Conservation (phyloP, 1,139 yeast species). For the Yamadazyma diddensiae region DNA sequence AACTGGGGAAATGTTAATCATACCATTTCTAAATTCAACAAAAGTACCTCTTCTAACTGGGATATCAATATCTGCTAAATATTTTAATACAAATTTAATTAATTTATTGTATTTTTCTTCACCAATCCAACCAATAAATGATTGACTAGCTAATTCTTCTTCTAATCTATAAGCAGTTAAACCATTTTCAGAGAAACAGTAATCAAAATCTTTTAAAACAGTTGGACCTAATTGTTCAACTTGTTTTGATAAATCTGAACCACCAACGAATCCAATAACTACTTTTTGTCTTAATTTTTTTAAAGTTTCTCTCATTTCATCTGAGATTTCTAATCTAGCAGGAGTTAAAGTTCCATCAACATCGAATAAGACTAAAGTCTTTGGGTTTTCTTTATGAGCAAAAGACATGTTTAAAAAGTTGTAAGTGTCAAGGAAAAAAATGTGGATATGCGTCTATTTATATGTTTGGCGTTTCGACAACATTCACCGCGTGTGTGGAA, state of each 20-base stretch:
- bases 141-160: slow-evolving; percentile 82
- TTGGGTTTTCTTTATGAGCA: slow-evolving; percentile 51
- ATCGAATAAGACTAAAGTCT: slow-evolving; percentile 80
- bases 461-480: slow-evolving; percentile 6
- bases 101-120: slow-evolving; percentile 90
- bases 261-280: slow-evolving; percentile 97
- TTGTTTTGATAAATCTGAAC: slow-evolving; percentile 92
- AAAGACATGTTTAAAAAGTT: slow-evolving; percentile 41
- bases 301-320: slow-evolving; percentile 74
- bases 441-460: slow-evolving; percentile 5
- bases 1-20: slow-evolving; percentile 96
- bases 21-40: slow-evolving; percentile 98
- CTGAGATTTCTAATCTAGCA: slow-evolving; percentile 81
- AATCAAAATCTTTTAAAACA: slow-evolving; percentile 81
- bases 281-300: slow-evolving; percentile 80
- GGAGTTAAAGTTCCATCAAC: slow-evolving; percentile 99
- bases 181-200: slow-evolving; percentile 96
- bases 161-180: slow-evolving; percentile 95
- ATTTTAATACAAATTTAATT: slow-evolving; percentile 78
- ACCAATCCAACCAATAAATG: slow-evolving; percentile 94
- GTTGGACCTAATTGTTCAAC: slow-evolving; percentile 88
- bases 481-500: slow-evolving; percentile 3
- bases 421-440: slow-evolving; percentile 1
- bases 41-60: slow-evolving; percentile 98
- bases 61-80: slow-evolving; percentile 80